These are phyloP conservation scores for Nitzschia sp. DNA, from an alignment of 108 stramenopile genomes.

Conservation along the genomic window DNA sequence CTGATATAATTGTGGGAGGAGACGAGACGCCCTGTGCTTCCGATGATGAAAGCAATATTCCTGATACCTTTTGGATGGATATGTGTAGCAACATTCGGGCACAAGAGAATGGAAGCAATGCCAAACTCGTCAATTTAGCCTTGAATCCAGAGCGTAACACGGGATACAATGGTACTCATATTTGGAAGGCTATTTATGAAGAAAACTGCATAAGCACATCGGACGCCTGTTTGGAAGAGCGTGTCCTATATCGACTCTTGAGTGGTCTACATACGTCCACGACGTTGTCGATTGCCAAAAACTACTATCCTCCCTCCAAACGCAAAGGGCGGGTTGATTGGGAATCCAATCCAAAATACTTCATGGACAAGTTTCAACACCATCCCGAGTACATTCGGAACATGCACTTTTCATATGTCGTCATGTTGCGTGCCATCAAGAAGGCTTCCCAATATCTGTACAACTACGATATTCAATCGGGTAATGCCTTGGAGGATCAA, in stretches of 20 bases:
- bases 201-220: conserved; percentile 84
- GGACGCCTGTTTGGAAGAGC: conserved; percentile 87
- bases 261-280: conserved; percentile 90
- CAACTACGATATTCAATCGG: conserved; percentile 77
- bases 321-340: conserved; percentile 68
- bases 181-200: conserved; percentile 91
- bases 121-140: conserved; percentile 81
- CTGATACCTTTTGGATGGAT: conserved; percentile 88
- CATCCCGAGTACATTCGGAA: conserved; percentile 89
- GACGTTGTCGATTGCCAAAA: conserved; percentile 84
- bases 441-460: conserved; percentile 78
- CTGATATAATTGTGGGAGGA: conserved; percentile 62
- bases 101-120: conserved; percentile 39
- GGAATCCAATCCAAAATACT: conserved; percentile 84
- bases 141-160: conserved; percentile 95
- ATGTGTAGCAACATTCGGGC: conserved; percentile 71
- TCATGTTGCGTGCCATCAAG: conserved; percentile 83
- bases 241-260: conserved; percentile 87
- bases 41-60: conserved; percentile 47
- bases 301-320: conserved; percentile 89
- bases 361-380: conserved; percentile 80
- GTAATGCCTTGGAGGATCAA: conserved; percentile 83
- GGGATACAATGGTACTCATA: conserved; percentile 91
- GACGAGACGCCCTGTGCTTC: conserved; percentile 41
- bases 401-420: conserved; percentile 93